Evolutionary conservation across 352 stramenopile species (phyloP).

Genomic region (Nothophytophthora sp.): DNA sequence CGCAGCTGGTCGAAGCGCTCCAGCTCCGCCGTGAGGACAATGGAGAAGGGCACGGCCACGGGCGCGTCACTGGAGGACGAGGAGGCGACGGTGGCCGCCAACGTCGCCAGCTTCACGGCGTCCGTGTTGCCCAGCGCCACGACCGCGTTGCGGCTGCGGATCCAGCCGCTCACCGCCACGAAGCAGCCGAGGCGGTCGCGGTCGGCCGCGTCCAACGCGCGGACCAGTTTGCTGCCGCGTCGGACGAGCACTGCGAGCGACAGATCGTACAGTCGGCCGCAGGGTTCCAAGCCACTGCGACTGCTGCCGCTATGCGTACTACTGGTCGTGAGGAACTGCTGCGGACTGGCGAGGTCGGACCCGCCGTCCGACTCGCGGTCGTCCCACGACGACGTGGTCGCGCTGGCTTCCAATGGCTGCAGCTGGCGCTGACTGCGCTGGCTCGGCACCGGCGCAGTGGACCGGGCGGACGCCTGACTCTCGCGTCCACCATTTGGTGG

Average conservation of each 20-base stretch:
- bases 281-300: constrained; percentile 1
- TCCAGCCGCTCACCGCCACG: constrained; percentile 54
- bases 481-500: constrained; percentile 6
- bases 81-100: constrained; percentile 28
- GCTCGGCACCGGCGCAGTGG: background rate
- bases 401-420: constrained; percentile 19
- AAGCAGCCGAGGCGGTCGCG: constrained; percentile 56
- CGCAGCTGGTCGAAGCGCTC: constrained; percentile 61
- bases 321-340: constrained; percentile 17
- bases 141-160: constrained; percentile 34
- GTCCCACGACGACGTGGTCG: constrained; percentile 19
- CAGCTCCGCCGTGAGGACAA: constrained; percentile 57
- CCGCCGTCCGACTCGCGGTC: constrained; percentile 20
- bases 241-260: constrained; percentile 64
- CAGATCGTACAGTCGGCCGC: constrained; percentile 37
- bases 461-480: constrained; percentile 13
- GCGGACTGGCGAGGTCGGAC: constrained; percentile 12
- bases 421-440: constrained; percentile 5
- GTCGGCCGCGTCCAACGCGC: constrained; percentile 30
- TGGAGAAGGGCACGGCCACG: constrained; percentile 50
- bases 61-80: constrained; percentile 18
- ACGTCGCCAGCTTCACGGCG: constrained; percentile 51
- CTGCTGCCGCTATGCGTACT: constrained; percentile 22
- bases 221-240: constrained; percentile 48
- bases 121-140: constrained; percentile 69